Evolutionary conservation across 495 filamentous ascomycete species (phyloP), one percentile per base, ranked within the genome.

Genomic region (Lepraria neglecta): DNA sequence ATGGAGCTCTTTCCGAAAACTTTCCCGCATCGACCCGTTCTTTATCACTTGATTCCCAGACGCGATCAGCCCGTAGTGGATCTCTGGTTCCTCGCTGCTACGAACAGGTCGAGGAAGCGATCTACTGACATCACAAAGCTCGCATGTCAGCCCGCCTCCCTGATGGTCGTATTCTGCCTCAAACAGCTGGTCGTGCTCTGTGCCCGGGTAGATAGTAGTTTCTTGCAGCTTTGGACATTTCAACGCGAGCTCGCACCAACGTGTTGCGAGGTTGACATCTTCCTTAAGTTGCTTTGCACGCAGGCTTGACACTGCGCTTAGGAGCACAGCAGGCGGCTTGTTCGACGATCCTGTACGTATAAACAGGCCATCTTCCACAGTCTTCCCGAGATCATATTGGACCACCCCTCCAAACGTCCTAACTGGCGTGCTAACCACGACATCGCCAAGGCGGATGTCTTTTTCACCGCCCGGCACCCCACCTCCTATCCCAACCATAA

Each of bases 401-500:
- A 79, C 67, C 1, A 78, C 75, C 19, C 75, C 74, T 35, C 68
- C 67, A 74, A 24, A 75, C 73, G 27, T 66, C 65, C 53, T 60
- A 57, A 10, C 61, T 17, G 74, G 72, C 35, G 66, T 61, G 65
- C 74, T 70, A 46, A 80, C 73, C 0, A 78, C 75, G 28, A 80
- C 68, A 68, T 77, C 72, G 42, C 77, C 77, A 45, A 78, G 70
- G 42, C 69, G 69, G 46, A 75, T 66, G 60, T 77, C 72, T 33
- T 67, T 46, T 5, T 68, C 60, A 40, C 61, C 66, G 58, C 62
- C 66, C 9, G 51, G 51, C 21, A 31, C 51, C 3, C 78, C 77
- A 11, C 76, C 76, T 2, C 74, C 77, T 35, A 79, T 77, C 27
- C 78, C 78, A 6, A 83, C 79, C 69, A 82, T 76, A 24, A 83